Evolutionary conservation across 73 alveolate species (phyloP).

Genomic region (Tetrahymena borealis): DNA sequence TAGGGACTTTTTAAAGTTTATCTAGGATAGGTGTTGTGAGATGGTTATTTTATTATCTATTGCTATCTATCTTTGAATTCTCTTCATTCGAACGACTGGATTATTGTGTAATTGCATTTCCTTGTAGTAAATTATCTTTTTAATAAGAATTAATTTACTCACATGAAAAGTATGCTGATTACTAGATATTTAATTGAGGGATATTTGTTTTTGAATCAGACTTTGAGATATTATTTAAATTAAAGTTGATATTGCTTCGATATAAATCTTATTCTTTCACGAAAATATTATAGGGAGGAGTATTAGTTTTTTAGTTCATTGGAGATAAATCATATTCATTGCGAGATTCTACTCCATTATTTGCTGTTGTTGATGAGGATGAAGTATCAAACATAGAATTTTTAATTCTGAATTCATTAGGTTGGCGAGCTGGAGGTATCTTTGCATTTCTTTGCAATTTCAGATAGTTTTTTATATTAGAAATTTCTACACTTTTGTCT

Average conservation of each 20-base stretch:
- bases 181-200: background rate
- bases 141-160: background rate
- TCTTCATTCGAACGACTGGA: background rate
- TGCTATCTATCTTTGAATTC: background rate
- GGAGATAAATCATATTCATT: background rate
- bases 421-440: background rate
- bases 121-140: background rate
- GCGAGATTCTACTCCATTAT: background rate
- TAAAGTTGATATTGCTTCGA: background rate
- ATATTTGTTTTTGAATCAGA: background rate
- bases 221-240: background rate
- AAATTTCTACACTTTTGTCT: too few relatives aligned
- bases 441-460: background rate
- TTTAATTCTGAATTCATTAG: background rate
- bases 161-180: background rate
- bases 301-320: background rate
- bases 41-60: too few relatives aligned
- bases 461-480: background rate
- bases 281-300: background rate
- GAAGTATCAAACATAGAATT: background rate
- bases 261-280: background rate
- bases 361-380: background rate
- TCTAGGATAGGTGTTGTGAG: too few relatives aligned
- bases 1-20: background rate
- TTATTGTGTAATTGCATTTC: background rate